Conservation (phyloP, 306 rosid genomes). For the Prunus kanzakura region DNA sequence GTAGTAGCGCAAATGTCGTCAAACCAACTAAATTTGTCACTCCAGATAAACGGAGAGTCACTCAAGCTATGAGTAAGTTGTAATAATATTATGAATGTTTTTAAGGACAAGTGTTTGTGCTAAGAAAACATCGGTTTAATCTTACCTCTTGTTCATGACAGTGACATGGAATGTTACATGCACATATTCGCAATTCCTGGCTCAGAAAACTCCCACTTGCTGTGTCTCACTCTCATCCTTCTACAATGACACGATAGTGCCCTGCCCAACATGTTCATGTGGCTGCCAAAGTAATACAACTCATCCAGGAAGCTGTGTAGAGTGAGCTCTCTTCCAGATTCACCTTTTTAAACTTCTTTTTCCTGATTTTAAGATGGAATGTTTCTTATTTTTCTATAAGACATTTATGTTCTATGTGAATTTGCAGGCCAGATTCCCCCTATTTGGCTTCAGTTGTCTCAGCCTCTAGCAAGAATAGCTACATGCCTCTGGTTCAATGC, state of each 20-base stretch:
- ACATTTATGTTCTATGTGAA: neutral
- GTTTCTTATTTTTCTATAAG: neutral
- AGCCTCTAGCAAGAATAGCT: constrained; percentile 24
- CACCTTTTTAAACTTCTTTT: constrained; percentile 5
- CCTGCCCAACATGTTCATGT: constrained; percentile 76
- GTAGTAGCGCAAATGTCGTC: constrained; percentile 58
- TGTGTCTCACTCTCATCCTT: constrained; percentile 89
- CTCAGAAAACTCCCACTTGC: constrained; percentile 72
- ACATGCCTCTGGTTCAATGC: constrained; percentile 65
- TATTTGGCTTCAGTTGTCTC: constrained; percentile 59
- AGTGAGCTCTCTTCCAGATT: constrained; percentile 44
- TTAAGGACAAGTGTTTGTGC: neutral
- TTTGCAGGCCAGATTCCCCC: constrained; percentile 54
- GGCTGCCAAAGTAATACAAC: constrained; percentile 60
- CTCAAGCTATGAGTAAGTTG: constrained; percentile 83
- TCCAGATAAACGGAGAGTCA: constrained; percentile 71
- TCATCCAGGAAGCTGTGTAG: constrained; percentile 57
- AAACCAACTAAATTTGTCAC: constrained; percentile 46
- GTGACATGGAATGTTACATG: constrained; percentile 97
- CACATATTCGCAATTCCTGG: constrained; percentile 81
- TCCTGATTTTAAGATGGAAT: neutral
- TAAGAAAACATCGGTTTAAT: neutral
- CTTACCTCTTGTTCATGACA: constrained; percentile 33
- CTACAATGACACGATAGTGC: constrained; percentile 70
- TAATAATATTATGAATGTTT: neutral